These are phyloP conservation scores for Theobroma grandiflorum DNA, from an alignment of 441 rosid genomes.

Conservation along the genomic window DNA sequence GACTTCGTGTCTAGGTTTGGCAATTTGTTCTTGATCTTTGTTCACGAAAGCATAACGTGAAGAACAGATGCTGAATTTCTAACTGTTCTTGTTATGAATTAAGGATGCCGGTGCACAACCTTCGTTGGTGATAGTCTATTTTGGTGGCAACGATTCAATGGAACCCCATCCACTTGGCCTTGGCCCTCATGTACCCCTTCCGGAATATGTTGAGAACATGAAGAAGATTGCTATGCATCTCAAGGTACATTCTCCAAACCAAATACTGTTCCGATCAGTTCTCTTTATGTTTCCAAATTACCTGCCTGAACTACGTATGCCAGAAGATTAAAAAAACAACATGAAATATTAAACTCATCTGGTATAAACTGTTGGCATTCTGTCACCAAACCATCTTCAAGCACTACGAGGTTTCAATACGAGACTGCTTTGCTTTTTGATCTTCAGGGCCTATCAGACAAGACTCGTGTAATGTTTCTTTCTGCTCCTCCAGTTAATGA, in stretches of 20 bases:
- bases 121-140: conserved; percentile 78
- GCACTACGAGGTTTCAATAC: neutral
- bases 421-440: neutral
- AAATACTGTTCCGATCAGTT: neutral
- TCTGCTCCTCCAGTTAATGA: conserved; percentile 77
- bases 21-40: neutral
- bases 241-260: conserved; percentile 44
- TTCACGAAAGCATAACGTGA: neutral
- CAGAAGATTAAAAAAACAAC: neutral
- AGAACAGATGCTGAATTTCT: neutral
- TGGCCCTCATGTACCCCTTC: conserved; percentile 79
- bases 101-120: conserved; percentile 74
- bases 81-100: neutral
- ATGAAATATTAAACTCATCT: neutral
- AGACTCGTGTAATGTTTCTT: conserved; percentile 71
- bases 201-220: conserved; percentile 74
- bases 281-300: neutral
- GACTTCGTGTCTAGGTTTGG: neutral
- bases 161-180: conserved; percentile 55
- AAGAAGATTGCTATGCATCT: conserved; percentile 72
- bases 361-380: neutral
- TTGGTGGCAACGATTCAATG: conserved; percentile 87
- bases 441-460: conserved; percentile 75
- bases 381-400: neutral
- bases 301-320: neutral